phyloP scores from a whole-genome alignment of 108 stramenopile genomes.

The Discostella stelligeroides region DNA sequence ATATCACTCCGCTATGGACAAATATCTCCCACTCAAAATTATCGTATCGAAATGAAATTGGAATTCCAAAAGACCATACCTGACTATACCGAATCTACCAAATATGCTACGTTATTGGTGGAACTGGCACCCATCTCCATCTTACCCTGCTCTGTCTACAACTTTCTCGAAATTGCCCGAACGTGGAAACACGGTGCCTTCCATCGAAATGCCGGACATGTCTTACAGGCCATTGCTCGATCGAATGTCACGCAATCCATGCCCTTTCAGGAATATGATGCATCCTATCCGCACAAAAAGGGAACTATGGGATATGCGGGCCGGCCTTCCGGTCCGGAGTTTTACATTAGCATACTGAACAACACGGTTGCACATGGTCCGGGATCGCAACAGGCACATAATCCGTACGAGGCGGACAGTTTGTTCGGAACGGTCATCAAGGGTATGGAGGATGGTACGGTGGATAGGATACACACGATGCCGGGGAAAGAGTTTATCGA shows the following conservation, averaged over 20 bases:
- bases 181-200: slow-evolving; percentile 74
- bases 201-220: slow-evolving; percentile 85
- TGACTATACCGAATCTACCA: slow-evolving; percentile 51
- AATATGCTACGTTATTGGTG: slow-evolving; percentile 54
- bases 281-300: slow-evolving; percentile 77
- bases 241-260: slow-evolving; percentile 48
- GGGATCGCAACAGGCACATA: slow-evolving; percentile 77
- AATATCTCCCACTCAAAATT: slow-evolving; percentile 12
- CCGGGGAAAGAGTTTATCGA: slow-evolving; percentile 57
- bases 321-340: slow-evolving; percentile 82
- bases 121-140: slow-evolving; percentile 72
- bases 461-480: slow-evolving; percentile 62
- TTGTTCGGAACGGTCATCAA: slow-evolving; percentile 81
- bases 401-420: slow-evolving; percentile 91
- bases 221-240: slow-evolving; percentile 68
- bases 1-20: slow-evolving; percentile 61
- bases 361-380: slow-evolving; percentile 85
- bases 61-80: slow-evolving; percentile 78
- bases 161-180: slow-evolving; percentile 82
- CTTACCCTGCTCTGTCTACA: slow-evolving; percentile 73
- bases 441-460: slow-evolving; percentile 66
- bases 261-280: slow-evolving; percentile 88
- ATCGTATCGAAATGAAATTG: slow-evolving; percentile 68
- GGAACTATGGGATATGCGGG: slow-evolving; percentile 88
- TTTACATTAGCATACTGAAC: slow-evolving; percentile 76